Conservation (phyloP, 495 filamentous ascomycete genomes). For the Letharia lupina region DNA sequence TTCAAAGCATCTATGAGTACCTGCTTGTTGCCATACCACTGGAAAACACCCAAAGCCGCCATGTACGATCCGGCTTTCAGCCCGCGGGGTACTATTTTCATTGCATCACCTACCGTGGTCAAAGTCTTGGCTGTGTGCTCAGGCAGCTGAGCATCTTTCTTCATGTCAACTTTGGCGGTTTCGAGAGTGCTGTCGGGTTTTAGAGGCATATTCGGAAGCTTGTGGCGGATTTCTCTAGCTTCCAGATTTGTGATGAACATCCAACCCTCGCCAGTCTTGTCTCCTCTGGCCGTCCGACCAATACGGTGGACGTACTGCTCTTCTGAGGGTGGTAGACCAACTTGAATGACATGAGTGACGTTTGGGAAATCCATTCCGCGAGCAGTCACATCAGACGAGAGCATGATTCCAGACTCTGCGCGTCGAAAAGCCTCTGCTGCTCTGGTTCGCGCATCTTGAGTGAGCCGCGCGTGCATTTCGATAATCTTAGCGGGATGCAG, state of each 20-base stretch:
- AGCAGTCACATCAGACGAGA: conserved; percentile 91
- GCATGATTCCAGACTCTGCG: conserved; percentile 58
- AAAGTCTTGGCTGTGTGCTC: conserved; percentile 31
- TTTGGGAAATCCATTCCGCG: conserved; percentile 79
- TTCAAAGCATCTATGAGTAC: conserved; percentile 50
- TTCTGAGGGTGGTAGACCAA: conserved; percentile 50
- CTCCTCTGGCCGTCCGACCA: conserved; percentile 64
- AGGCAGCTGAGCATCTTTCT: conserved; percentile 28
- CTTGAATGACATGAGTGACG: conserved; percentile 64
- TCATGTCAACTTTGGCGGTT: conserved; percentile 47
- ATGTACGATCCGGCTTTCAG: conserved; percentile 47
- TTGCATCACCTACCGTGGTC: conserved; percentile 32
- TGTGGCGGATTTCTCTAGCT: conserved; percentile 35
- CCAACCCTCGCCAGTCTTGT: conserved; percentile 74
- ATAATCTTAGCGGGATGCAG: conserved; percentile 42
- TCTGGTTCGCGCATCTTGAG: conserved; percentile 56
- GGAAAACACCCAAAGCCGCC: conserved; percentile 38
- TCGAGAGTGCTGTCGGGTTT: conserved; percentile 46
- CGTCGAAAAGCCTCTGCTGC: conserved; percentile 64
- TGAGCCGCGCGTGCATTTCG: conserved; percentile 73
- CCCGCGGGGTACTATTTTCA: conserved; percentile 29
- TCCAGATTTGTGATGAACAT: conserved; percentile 60
- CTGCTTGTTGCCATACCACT: conserved; percentile 28
- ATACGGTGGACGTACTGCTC: conserved; percentile 69
- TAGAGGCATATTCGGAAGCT: conserved; percentile 58